Evolutionary conservation across 305 asterid genomes (phyloP), one percentile per base, ranked within the genome.

Genomic region (Fraxinus velutina): DNA sequence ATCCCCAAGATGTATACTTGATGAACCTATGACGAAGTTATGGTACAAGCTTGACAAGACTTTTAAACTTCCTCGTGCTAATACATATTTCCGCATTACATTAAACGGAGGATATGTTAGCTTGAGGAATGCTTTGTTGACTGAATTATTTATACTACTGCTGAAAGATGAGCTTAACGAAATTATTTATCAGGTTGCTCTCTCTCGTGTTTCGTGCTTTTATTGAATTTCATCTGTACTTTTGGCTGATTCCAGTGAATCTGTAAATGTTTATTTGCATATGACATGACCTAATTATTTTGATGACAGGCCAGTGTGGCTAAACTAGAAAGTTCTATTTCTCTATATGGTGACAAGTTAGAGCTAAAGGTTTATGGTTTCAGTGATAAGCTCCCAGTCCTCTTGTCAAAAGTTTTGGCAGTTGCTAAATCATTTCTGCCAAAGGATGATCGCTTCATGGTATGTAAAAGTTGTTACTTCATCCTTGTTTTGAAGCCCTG

Each of bases 101-200:
- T 89, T 96, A 55, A 96, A 89, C 84, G 97, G 94, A 78, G 99
- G 97, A 79, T 87, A 88, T 91, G 86, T 87, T 88, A 88, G 82
- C 86, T 82, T 94, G 88, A 90, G 86, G 90, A 93, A 84, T 75
- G 89, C 97, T 83, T 77, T 96, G 80, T 79, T 96, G 91, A 90
- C 99, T 36, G 98, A 94, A 83, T 86, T 96, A 84, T 96, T 90
- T 86, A 87, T 90, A 78, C 88, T 83, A 87, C 96, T 94, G 79
- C 93, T 96, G 75, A 96, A 94, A 88, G 99, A 96, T 80, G 97
- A 94, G 90, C 94, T 96, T 85, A 96, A 96, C 85, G 99, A 96
- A 90, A 93, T 90, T 85, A 88, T 91, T 71, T 96, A 96, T 93
- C 97, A 96, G 99, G 99, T 96, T 81, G 64, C 47, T 76, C 29